phyloP scores from a whole-genome alignment of 768 basidiomycete genomes.

The Boletellus ananiceps region DNA sequence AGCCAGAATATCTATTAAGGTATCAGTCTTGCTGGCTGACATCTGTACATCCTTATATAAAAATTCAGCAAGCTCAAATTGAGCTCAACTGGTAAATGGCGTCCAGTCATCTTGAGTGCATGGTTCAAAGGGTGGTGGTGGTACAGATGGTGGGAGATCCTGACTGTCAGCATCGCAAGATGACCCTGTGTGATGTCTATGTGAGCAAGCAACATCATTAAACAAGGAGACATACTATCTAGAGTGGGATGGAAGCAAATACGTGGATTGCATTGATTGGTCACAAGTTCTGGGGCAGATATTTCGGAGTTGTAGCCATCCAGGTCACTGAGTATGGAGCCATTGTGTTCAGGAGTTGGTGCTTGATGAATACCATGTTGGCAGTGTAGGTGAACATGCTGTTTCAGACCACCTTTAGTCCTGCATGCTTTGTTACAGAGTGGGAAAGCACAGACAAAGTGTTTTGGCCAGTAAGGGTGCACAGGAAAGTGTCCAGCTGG shows the following conservation, averaged over 20 bases:
- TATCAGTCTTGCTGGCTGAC: constrained; percentile 22
- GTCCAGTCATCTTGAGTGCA: neutral
- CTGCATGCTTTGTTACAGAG: neutral
- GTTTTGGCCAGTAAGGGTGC: neutral
- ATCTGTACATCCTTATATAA: constrained; percentile 14
- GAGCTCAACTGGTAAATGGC: neutral
- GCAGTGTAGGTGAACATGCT: neutral
- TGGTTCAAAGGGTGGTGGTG: neutral
- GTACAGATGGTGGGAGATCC: neutral
- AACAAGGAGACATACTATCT: neutral
- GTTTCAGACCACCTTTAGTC: neutral
- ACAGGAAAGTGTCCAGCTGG: neutral
- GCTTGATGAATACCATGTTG: neutral
- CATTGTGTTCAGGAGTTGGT: too few relatives aligned
- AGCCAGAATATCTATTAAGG: constrained; percentile 18
- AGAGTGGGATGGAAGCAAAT: neutral
- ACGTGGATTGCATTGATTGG: neutral
- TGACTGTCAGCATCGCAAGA: neutral
- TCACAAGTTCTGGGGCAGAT: neutral
- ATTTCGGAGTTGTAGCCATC: neutral
- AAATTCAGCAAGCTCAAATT: neutral
- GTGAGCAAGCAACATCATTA: neutral
- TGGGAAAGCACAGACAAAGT: neutral
- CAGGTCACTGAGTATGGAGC: neutral
- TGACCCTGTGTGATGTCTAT: neutral